phyloP scores from a whole-genome alignment of 148 eudicot genomes.

The Rhododendron ovatum region DNA sequence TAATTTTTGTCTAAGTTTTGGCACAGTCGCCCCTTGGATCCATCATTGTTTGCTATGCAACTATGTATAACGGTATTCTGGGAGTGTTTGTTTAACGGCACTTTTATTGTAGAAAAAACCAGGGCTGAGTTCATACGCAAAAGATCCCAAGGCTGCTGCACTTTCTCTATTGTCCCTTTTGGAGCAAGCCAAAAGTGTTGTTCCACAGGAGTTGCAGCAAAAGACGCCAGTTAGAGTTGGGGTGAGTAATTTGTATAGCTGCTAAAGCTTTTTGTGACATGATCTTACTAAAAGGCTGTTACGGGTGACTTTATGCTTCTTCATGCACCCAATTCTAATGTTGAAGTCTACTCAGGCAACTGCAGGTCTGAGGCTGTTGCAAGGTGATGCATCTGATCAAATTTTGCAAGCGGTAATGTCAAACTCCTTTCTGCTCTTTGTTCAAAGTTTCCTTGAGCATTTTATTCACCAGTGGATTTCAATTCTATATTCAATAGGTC shows the following conservation, averaged over 20 bases:
- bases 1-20: background rate
- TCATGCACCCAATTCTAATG: background rate
- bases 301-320: background rate
- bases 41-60: background rate
- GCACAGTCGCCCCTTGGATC: background rate
- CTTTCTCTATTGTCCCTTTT: conserved; percentile 61
- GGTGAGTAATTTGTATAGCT: conserved; percentile 41
- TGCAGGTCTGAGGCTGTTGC: conserved; percentile 93
- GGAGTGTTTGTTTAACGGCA: background rate
- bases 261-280: background rate
- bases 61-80: background rate
- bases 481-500: conserved; percentile 46
- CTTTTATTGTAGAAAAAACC: conserved; percentile 54
- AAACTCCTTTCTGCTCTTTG: background rate
- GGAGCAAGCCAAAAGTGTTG: conserved; percentile 54
- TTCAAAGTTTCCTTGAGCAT: background rate
- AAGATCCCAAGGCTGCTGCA: conserved; percentile 85
- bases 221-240: conserved; percentile 93
- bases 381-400: conserved; percentile 80
- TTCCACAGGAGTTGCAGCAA: conserved; percentile 61
- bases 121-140: conserved; percentile 79
- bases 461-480: conserved; percentile 3
- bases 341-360: conserved; percentile 61
- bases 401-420: conserved; percentile 81
- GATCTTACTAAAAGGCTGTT: background rate